phyloP scores from a whole-genome alignment of 495 filamentous ascomycete genomes.

The Aspergillus nidulans region DNA sequence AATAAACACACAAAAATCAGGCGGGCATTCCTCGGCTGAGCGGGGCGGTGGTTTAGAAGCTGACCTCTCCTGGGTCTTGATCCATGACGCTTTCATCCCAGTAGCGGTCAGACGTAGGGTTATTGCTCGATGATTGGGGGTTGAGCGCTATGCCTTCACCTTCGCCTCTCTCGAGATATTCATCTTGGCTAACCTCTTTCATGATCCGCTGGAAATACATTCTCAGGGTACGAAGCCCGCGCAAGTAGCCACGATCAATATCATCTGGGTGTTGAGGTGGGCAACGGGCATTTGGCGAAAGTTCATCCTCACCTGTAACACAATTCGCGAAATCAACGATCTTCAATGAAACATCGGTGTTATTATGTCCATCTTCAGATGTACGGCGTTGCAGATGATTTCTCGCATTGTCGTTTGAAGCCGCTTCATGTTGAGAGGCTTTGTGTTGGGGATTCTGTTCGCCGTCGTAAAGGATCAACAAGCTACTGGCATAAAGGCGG shows the following conservation, averaged over 20 bases:
- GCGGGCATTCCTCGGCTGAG: no score
- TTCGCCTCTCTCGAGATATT: conserved; percentile 46
- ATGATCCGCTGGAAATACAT: conserved; percentile 87
- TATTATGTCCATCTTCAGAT: conserved; percentile 45
- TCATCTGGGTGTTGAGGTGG: conserved; percentile 76
- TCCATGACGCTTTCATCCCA: conserved; percentile 45
- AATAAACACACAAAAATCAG: conserved; percentile 5
- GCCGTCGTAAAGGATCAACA: conserved; percentile 92
- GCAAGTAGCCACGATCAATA: conserved; percentile 84
- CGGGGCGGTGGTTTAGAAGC: conserved; percentile 26
- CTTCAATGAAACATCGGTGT: conserved; percentile 69
- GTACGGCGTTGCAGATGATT: conserved; percentile 21
- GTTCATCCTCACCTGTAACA: conserved; percentile 75
- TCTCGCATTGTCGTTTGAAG: conserved; percentile 15
- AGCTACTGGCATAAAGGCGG: conserved; percentile 91
- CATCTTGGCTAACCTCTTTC: conserved; percentile 65
- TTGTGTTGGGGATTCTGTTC: conserved; percentile 35
- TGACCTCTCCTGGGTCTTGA: conserved; percentile 43
- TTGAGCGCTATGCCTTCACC: conserved; percentile 39
- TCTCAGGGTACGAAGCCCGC: conserved; percentile 72
- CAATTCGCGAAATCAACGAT: conserved; percentile 99
- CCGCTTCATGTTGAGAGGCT: conserved; percentile 12
- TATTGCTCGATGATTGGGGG: conserved; percentile 26
- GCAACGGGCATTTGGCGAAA: conserved; percentile 60
- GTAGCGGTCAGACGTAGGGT: conserved; percentile 30